A percentile compares a stretch with the other conserved stretches of the same genome.
These are phyloP conservation scores for Hepatocystis sp. DNA, from an alignment of 169 alveolate species.

Conservation along the genomic window DNA sequence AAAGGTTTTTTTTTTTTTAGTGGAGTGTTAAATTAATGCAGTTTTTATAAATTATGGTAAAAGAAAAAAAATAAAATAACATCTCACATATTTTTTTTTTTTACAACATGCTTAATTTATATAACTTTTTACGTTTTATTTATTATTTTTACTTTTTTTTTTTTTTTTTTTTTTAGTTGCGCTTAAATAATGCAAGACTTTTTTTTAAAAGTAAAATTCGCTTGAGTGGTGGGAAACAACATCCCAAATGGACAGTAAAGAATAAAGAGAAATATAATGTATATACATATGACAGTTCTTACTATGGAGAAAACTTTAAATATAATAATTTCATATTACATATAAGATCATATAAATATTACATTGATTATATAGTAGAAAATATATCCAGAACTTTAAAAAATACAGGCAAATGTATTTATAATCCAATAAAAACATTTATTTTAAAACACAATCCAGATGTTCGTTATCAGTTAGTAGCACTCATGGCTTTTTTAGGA, in stretches of 20 bases:
- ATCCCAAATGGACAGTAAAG: constrained; percentile 76
- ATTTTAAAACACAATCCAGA: constrained; percentile 89
- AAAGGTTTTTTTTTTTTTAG: neutral
- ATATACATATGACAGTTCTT: constrained; percentile 69
- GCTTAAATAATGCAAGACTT: constrained; percentile 72
- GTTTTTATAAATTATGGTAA: constrained; percentile 28
- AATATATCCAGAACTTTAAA: constrained; percentile 60
- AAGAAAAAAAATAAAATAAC: neutral
- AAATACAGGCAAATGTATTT: constrained; percentile 54
- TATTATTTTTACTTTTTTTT: neutral
- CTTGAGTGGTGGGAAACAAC: constrained; percentile 73
- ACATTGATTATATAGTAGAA: constrained; percentile 77
- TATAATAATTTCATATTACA: constrained; percentile 66
- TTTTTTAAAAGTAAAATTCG: constrained; percentile 73
- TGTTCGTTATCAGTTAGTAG: constrained; percentile 89
- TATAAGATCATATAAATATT: constrained; percentile 74
- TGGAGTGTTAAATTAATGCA: constrained; percentile 10
- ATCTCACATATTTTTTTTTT: no score
- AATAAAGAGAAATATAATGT: constrained; percentile 70
- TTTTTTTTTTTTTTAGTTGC: constrained; percentile 44
- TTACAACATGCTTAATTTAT: no score
- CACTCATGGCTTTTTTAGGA: constrained; percentile 86
- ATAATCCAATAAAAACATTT: constrained; percentile 79
- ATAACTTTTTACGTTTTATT: neutral
- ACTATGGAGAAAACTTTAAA: constrained; percentile 72